A percentile compares a stretch with the other conserved stretches of the same genome.
These are phyloP conservation scores for Fusarium hostae DNA, from an alignment of 2,329 filamentous ascomycete species.

Conservation along the genomic window DNA sequence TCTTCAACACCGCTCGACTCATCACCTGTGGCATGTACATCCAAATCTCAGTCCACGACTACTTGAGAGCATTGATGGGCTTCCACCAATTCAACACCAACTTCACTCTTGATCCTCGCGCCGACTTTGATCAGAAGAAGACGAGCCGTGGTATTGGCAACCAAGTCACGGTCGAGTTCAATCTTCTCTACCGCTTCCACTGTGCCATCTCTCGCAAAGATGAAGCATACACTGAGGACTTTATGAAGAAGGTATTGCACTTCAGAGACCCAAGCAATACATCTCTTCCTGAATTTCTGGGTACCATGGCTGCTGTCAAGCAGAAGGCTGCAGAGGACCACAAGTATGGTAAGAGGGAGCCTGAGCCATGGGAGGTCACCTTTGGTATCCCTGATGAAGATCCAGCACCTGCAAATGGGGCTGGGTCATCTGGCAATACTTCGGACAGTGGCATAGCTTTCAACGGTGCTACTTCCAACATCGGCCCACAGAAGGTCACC, in stretches of 20 bases:
- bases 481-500: background rate
- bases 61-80: conserved; percentile 52
- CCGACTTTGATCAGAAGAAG: conserved; percentile 36
- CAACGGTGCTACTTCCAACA: background rate
- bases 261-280: background rate
- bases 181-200: conserved; percentile 51
- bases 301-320: background rate
- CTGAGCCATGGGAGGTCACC: conserved; percentile 3
- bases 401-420: background rate
- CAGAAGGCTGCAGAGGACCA: background rate
- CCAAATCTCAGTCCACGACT: conserved; percentile 58
- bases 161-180: conserved; percentile 51
- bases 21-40: conserved; percentile 68
- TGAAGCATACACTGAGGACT: conserved; percentile 46
- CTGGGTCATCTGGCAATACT: background rate
- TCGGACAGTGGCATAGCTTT: background rate
- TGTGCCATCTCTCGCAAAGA: conserved; percentile 47
- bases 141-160: conserved; percentile 47
- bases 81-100: conserved; percentile 66
- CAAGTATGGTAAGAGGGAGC: background rate
- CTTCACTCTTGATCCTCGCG: conserved; percentile 60
- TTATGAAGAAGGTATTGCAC: conserved; percentile 20
- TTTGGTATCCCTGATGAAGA: background rate
- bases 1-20: conserved; percentile 10
- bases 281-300: background rate